Base-by-base conservation (phyloP, 305 asterid genomes). In the Solanum aculeatissimum region DNA sequence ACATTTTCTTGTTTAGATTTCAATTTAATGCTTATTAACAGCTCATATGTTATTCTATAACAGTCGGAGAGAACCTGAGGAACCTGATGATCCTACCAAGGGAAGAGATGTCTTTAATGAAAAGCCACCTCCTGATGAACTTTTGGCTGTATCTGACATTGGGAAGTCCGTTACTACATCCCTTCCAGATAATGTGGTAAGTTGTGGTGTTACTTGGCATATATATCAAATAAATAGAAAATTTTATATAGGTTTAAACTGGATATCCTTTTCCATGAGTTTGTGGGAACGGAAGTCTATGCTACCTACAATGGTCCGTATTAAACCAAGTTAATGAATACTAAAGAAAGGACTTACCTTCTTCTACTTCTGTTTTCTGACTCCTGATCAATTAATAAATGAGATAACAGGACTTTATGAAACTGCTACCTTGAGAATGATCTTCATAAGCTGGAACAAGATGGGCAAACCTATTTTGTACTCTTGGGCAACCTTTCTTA, bases 31-130 rank as follows among this genome's bases (percentile, higher is more conserved):
- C 68, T 32, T 66, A 69, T 68, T 29, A 53, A 77, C 65, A 77
- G 7, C 47, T 77, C 77, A 69, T 72, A 18, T 81, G 27, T 80
- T 86, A 82, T 85, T 57, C 81, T 83, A 78, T 84, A 72, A 16
- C 57, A 96, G 99, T 87, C 97, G 91, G 87, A 92, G 98, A 89
- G 99, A 96, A 89, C 98, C 99, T 32, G 99, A 96, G 92, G 99
- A 96, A 87, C 94, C 99, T 80, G 99, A 96, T 87, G 99, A 96
- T 90, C 94, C 98, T 82, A 95, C 93, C 32, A 97, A 97, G 91
- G 99, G 99, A 81, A 90, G 99, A 86, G 99, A 97, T 80, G 99
- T 97, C 81, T 97, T 97, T 77, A 97, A 97, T 85, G 99, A 97
- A 89, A 97, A 97, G 88, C 99, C 99, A 1, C 93, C 97, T 82